Evolutionary conservation across 1,139 yeast species (phyloP), one percentile per base, ranked within the genome.

Genomic region (Magnusiomyces paraingens): DNA sequence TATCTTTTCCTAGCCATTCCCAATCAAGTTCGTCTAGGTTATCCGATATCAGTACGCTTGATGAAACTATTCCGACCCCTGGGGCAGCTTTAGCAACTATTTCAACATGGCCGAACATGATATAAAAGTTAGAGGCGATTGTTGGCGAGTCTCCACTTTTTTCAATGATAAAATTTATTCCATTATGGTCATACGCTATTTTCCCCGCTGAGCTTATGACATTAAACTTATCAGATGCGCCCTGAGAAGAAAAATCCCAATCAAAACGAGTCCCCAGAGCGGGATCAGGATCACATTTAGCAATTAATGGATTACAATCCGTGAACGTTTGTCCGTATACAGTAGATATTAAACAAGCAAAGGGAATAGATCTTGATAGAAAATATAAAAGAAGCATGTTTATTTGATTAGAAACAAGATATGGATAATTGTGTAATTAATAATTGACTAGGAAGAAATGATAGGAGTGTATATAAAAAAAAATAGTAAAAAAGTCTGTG

Each of bases 21-120:
- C 87, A 70, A 71, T 89, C 96, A 48, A 89, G 81, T 71, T 89
- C 96, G 69, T 89, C 96, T 59, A 84, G 73, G 63, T 85, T 95
- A 67, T 89, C 96, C 61, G 90, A 83, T 68, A 88, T 95, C 57
- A 89, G 74, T 61, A 83, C 88, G 63, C 88, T 83, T 1, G 91
- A 82, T 0, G 96, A 86, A 21, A 89, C 80, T 43, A 89, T 77
- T 57, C 96, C 96, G 47, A 69, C 69, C 26, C 96, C 96, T 20
- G 77, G 71, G 2, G 93, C 90, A 17, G 93, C 86, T 66, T 83
- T 79, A 57, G 86, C 67, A 1, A 75, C 76, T 10, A 83, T 90
- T 66, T 87, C 94, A 20, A 88, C 81, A 61, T 81, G 81, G 53
- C 96, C 96, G 70, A 83, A 89, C 91, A 89, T 86, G 59, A 89